Base-by-base conservation (phyloP, 2,329 filamentous ascomycete species). In the Aspergillus vadensis region DNA sequence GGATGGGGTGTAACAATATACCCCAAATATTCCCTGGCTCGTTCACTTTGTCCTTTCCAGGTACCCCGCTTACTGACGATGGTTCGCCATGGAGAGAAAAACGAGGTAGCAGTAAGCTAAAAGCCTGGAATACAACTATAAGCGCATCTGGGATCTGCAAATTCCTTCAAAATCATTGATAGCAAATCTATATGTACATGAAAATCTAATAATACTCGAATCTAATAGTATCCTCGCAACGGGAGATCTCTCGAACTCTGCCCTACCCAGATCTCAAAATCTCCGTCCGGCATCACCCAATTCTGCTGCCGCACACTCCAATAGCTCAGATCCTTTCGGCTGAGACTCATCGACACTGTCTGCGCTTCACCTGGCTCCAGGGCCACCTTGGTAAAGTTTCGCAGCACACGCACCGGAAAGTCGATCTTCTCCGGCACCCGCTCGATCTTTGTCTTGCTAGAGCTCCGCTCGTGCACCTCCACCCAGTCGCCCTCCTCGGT, bases 321-420 rank as follows among this genome's bases (percentile, higher is more conserved):
- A 49, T 90, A 88, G 65, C 89, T 91, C 58, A 92, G 59, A 70
- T 92, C 90, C 67, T 88, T 85, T 59, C 90, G 82, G 6, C 83
- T 90, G 58, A 92, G 67, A 0, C 79, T 76, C 67, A 92, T 80
- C 19, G 81, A 79, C 0, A 91, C 82, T 0, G 76, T 81, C 59
- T 75, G 74, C 3, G 74, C 82, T 69, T 86, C 79, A 0, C 85
- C 86, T 0, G 82, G 79, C 4, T 81, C 77, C 15, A 92, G 74
- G 25, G 77, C 73, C 2, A 90, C 78, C 79, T 92, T 92, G 63
- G 89, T 87, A 70, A 92, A 92, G 30, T 89, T 89, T 14, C 90
- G 84, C 19, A 92, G 80, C n/a, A 76, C 76, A 32, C 76, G 72
- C 1, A 86, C 74, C 0, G 89, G 89, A 55, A 91, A 92, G 27